A percentile compares a stretch with the other conserved stretches of the same genome.
phyloP scores from a whole-genome alignment of 106 monocot species.

The Allium cepa region DNA sequence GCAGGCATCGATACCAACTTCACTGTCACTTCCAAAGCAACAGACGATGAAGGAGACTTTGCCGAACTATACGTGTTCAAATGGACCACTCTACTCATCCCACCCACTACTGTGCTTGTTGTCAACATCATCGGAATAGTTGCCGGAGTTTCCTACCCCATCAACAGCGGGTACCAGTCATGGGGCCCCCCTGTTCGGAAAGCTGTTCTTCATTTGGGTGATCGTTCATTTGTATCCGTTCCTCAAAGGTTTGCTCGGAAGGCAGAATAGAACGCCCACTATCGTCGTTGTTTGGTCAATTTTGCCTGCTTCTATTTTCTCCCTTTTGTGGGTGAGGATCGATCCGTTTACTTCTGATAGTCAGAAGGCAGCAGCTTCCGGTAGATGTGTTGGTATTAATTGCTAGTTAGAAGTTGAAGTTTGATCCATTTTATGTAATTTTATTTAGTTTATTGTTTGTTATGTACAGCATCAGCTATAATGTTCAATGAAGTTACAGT shows the following conservation, averaged over 20 bases:
- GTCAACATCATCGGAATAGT: slow-evolving; percentile 67
- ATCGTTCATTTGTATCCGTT: slow-evolving; percentile 74
- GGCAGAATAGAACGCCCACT: slow-evolving; percentile 74
- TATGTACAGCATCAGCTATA: too few species aligned
- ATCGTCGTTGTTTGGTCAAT: slow-evolving; percentile 82
- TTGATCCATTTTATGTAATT: too few species aligned
- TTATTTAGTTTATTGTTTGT: too few species aligned
- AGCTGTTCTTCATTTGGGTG: slow-evolving; percentile 77
- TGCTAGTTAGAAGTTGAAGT: slow-evolving; percentile 13
- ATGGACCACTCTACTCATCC: slow-evolving; percentile 63
- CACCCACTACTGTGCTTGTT: slow-evolving; percentile 54
- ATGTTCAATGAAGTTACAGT: too few species aligned
- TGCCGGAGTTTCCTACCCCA: slow-evolving; percentile 56
- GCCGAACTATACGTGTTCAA: slow-evolving; percentile 75
- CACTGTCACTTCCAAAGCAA: slow-evolving; percentile 82
- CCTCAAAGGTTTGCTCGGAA: slow-evolving; percentile 66
- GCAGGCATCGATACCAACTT: slow-evolving; percentile 90
- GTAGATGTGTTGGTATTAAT: slow-evolving; percentile 55
- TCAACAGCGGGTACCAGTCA: slow-evolving; percentile 69
- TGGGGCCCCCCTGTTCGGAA: slow-evolving; percentile 77
- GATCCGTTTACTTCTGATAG: slow-evolving; percentile 61
- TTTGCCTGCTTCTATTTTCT: slow-evolving; percentile 70
- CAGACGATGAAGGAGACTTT: slow-evolving; percentile 63
- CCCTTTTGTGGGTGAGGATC: slow-evolving; percentile 52
- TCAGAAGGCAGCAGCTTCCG: slow-evolving; percentile 37